Conservation (phyloP, 202 grass and related monocot genomes). For the Digitaria exilis region DNA sequence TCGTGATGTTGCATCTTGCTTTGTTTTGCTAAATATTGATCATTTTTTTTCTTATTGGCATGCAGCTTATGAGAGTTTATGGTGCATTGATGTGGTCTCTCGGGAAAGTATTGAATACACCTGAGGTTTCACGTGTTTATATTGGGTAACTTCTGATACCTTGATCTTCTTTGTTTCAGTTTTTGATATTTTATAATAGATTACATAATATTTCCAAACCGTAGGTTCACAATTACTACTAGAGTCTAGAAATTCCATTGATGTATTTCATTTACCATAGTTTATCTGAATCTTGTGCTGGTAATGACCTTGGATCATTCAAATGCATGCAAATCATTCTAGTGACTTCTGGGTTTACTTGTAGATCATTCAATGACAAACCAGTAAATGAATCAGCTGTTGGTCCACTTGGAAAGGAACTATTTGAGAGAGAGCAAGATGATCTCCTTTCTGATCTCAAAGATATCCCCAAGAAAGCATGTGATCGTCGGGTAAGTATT, state of each 20-base stretch:
- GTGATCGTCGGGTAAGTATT: slow-evolving; percentile 67
- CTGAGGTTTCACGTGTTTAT: slow-evolving; percentile 90
- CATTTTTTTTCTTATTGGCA: slow-evolving; percentile 14
- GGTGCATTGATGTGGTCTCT: slow-evolving; percentile 99
- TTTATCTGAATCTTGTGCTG: slow-evolving; percentile 35
- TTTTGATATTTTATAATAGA: slow-evolving; percentile 3
- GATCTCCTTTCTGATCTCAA: slow-evolving; percentile 90
- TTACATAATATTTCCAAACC: slow-evolving; percentile 12
- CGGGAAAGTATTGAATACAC: slow-evolving; percentile 97
- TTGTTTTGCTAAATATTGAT: slow-evolving; percentile 29
- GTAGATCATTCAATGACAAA: slow-evolving; percentile 94
- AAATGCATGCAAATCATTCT: neutral
- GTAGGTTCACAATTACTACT: slow-evolving; percentile 35
- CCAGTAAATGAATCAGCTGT: slow-evolving; percentile 86
- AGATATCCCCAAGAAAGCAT: slow-evolving; percentile 96
- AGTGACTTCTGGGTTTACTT: slow-evolving; percentile 35
- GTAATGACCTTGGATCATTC: neutral
- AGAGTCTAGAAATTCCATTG: neutral
- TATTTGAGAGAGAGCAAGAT: slow-evolving; percentile 94
- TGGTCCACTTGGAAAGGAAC: slow-evolving; percentile 82
- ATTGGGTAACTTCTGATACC: slow-evolving; percentile 70
- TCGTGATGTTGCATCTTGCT: slow-evolving; percentile 2
- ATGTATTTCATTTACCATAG: neutral
- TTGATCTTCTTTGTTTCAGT: slow-evolving; percentile 22
- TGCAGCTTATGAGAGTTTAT: slow-evolving; percentile 99